Base-by-base conservation (phyloP, 1,284 basidiomycete genomes). In the Trichosporon sp. region DNA sequence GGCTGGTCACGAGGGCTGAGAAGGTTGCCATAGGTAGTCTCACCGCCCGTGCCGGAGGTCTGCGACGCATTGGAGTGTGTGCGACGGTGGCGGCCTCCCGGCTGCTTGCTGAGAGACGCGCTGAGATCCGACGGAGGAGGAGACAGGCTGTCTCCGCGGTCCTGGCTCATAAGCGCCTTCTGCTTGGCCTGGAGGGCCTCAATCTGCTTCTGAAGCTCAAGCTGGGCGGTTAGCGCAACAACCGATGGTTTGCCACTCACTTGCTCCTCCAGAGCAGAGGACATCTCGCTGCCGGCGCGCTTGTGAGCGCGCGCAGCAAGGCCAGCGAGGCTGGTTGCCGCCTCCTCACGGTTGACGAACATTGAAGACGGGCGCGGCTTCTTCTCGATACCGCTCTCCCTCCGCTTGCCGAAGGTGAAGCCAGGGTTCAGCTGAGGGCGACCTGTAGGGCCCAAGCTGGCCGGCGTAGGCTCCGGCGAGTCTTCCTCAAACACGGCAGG, bases 151-250 rank as follows among this genome's bases (percentile, higher is more conserved):
- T 88, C 72, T 86, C 88, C 71, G 87, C 89, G 83, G 74, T 94
- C 91, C 69, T 91, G 89, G 74, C 92, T 89, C 78, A 93, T 89
- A 44, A 95, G 84, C 25, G 87, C 89, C 71, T 91, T 88, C 73
- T 94, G 92, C 74, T 94, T 89, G 58, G 92, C 90, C 75, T 95
- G 92, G 58, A 95, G 82, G 9, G 87, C 90, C 80, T 95, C 92
- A 66, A 95, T 95, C 80, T 95, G 91, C 71, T 80, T 90, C 79
- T 95, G 92, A 61, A 95, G 76, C 52, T 91, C 91, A 71, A 94
- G 90, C 91, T 95, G 75, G 19, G 16, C 27, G 7, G 62, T 70
- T 59, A 70, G 66, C n/a, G n/a, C 58, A 7, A 16, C 19, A 13
- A 13, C 4, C n/a, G 16, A 36, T 21, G 21, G 16, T 11, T 19